These are phyloP conservation scores for Xerocomus nothofagi DNA, from an alignment of 1,284 basidiomycete species.

Conservation along the genomic window DNA sequence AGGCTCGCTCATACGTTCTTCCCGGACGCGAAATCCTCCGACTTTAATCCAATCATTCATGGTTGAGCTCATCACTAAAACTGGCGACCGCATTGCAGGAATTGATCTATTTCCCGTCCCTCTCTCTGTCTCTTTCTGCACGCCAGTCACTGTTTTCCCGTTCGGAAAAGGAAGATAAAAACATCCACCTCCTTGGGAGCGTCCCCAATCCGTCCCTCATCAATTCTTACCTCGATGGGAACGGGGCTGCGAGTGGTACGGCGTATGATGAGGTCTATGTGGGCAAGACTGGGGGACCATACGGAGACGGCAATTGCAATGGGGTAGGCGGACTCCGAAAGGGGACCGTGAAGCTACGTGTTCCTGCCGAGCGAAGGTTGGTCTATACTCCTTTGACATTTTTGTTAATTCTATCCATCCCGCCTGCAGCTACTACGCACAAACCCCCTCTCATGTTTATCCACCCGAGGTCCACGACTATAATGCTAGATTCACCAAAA, in stretches of 20 bases:
- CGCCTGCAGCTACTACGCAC: conserved; percentile 79
- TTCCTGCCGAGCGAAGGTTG: conserved; percentile 74
- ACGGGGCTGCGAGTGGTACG: conserved; percentile 13
- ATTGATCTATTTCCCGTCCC: conserved; percentile 80
- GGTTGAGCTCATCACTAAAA: conserved; percentile 4
- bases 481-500: conserved; percentile 88
- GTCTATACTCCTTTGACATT: conserved; percentile 1
- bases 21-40: neutral
- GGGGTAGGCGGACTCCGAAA: conserved; percentile 33
- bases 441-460: conserved; percentile 70
- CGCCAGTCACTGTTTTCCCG: conserved; percentile 65
- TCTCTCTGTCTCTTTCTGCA: conserved; percentile 67
- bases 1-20: neutral
- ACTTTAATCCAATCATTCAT: neutral
- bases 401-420: conserved; percentile 1
- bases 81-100: conserved; percentile 53
- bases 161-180: conserved; percentile 31
- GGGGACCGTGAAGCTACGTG: conserved; percentile 57
- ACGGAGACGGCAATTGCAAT: conserved; percentile 33
- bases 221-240: conserved; percentile 30
- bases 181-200: conserved; percentile 56
- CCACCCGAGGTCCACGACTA: conserved; percentile 95
- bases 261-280: conserved; percentile 3
- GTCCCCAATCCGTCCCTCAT: conserved; percentile 65
- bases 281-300: conserved; percentile 13